These are phyloP conservation scores for Penicillium riverlandense DNA, from an alignment of 495 filamentous ascomycete species.

Conservation along the genomic window DNA sequence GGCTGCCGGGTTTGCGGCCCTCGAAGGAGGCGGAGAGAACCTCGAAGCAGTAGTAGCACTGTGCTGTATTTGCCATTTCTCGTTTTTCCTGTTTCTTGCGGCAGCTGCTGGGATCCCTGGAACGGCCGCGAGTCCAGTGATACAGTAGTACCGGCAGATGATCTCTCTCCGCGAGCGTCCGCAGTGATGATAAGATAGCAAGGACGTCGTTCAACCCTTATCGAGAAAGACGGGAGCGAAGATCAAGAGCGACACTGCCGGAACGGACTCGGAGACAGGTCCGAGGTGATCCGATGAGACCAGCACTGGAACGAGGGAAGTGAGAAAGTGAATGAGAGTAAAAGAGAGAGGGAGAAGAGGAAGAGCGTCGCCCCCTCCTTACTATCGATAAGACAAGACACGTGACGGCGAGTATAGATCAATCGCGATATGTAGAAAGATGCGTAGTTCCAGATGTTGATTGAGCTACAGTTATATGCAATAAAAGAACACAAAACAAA, in stretches of 20 bases:
- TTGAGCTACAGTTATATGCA: too few relatives aligned
- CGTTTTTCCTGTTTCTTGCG: background rate
- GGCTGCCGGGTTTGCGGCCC: constrained; percentile 46
- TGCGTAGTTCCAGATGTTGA: too few relatives aligned
- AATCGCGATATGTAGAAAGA: background rate
- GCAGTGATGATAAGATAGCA: constrained; percentile 11
- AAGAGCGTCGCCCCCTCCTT: too few relatives aligned
- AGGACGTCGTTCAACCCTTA: too few relatives aligned
- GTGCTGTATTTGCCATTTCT: constrained; percentile 70
- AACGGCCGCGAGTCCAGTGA: background rate
- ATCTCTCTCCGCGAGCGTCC: constrained; percentile 2
- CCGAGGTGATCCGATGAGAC: background rate
- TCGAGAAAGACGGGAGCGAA: too few relatives aligned
- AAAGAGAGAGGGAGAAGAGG: too few relatives aligned
- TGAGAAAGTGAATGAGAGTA: too few relatives aligned
- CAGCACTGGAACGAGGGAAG: background rate
- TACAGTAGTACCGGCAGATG: background rate
- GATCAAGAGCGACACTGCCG: too few relatives aligned
- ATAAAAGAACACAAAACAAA: background rate
- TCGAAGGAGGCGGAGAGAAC: constrained; percentile 60
- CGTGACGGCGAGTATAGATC: background rate
- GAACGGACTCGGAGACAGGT: too few relatives aligned
- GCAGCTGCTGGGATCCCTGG: constrained; percentile 2
- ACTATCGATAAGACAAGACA: too few relatives aligned
- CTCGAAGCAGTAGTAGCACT: constrained; percentile 93